phyloP scores from a whole-genome alignment of 345 rosid species.

The Pistacia vera region DNA sequence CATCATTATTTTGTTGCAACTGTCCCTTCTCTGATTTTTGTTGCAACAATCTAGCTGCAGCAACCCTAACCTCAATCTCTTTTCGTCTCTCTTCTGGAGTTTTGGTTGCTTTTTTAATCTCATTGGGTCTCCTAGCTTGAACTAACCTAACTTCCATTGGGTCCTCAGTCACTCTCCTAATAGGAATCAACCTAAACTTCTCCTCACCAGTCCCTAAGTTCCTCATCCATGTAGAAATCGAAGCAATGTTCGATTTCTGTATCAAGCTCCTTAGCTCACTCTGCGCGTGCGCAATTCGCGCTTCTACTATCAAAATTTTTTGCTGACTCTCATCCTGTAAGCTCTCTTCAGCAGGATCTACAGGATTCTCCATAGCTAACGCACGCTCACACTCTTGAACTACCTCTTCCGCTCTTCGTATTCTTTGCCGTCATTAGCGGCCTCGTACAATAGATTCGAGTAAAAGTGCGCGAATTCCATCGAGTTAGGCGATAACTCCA shows the following conservation, averaged over 20 bases:
- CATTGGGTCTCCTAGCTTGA: slow-evolving; percentile 82
- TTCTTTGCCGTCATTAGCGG: slow-evolving; percentile 78
- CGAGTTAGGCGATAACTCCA: slow-evolving; percentile 71
- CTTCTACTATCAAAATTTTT: slow-evolving; percentile 67
- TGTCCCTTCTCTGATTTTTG: slow-evolving; percentile 63
- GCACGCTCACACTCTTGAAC: slow-evolving; percentile 84
- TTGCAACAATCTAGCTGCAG: slow-evolving; percentile 86
- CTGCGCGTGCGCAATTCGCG: slow-evolving; percentile 75
- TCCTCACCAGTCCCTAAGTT: slow-evolving; percentile 84
- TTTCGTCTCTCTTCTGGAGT: slow-evolving; percentile 89
- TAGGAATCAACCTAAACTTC: slow-evolving; percentile 69
- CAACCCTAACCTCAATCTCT: slow-evolving; percentile 95
- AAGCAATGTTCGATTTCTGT: slow-evolving; percentile 71
- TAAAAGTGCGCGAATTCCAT: slow-evolving; percentile 85
- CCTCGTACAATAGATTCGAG: slow-evolving; percentile 81
- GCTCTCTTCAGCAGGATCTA: slow-evolving; percentile 92
- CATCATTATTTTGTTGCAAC: slow-evolving; percentile 20
- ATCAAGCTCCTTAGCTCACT: slow-evolving; percentile 70
- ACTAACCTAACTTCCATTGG: slow-evolving; percentile 82
- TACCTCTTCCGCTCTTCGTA: slow-evolving; percentile 88
- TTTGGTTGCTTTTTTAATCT: slow-evolving; percentile 91
- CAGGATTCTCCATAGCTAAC: slow-evolving; percentile 63
- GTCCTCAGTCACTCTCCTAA: slow-evolving; percentile 75
- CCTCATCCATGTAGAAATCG: slow-evolving; percentile 86
- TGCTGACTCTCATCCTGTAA: slow-evolving; percentile 86